Evolutionary conservation across 106 monocot genomes (phyloP).

Genomic region (Cymbidium sinense): DNA sequence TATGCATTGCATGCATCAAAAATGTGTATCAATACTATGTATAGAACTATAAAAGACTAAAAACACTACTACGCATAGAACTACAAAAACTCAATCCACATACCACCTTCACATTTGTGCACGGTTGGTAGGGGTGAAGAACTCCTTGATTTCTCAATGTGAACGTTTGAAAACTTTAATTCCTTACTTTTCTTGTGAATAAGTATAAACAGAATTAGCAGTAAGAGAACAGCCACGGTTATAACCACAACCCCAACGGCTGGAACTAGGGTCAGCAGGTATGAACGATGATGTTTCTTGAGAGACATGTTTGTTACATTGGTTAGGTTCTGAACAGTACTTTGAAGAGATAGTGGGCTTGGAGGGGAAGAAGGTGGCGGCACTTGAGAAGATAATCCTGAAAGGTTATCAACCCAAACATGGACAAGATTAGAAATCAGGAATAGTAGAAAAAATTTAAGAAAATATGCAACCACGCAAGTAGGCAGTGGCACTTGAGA

Average conservation of each 20-base stretch:
- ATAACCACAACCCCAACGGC: constrained; percentile 58
- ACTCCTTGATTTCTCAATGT: constrained; percentile 30
- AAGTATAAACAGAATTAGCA: constrained; percentile 50
- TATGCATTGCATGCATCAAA: background rate
- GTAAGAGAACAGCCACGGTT: constrained; percentile 34
- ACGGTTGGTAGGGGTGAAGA: constrained; percentile 26
- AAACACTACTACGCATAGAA: background rate
- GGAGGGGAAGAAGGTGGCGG: constrained; percentile 36
- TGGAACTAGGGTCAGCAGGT: constrained; percentile 43
- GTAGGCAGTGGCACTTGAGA: constrained; percentile 14
- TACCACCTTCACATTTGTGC: constrained; percentile 63
- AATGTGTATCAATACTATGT: background rate
- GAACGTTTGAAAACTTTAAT: constrained; percentile 31
- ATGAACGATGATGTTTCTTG: constrained; percentile 26
- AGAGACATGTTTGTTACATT: constrained; percentile 6
- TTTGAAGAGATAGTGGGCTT: constrained; percentile 22
- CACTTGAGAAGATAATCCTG: constrained; percentile 29
- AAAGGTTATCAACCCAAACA: constrained; percentile 12
- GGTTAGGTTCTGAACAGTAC: constrained; percentile 36
- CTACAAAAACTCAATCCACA: background rate
- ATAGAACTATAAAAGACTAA: background rate
- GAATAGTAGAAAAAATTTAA: background rate
- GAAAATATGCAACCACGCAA: background rate
- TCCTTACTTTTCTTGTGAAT: constrained; percentile 73
- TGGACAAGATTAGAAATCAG: background rate